Evolutionary conservation across 257 asterid genomes (phyloP).

Genomic region (Solanum bulbocastanum): DNA sequence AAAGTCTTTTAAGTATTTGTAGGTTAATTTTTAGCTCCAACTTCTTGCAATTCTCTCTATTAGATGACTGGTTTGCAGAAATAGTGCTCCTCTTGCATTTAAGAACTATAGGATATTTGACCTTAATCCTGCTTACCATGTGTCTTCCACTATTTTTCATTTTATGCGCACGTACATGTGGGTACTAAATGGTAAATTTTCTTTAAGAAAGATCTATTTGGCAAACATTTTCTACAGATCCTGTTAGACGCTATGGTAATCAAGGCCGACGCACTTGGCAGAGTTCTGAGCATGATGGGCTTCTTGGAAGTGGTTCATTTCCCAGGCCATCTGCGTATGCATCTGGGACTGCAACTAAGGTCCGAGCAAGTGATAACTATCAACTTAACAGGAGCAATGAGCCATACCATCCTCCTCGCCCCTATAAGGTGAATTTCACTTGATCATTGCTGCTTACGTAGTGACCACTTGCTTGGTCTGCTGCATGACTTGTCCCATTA

Average conservation of each 20-base stretch:
- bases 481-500: neutral
- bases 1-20: neutral
- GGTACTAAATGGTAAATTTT: neutral
- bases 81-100: neutral
- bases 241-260: constrained; percentile 53
- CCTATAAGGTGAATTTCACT: constrained; percentile 61
- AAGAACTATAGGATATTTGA: neutral
- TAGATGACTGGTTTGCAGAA: neutral
- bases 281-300: constrained; percentile 88
- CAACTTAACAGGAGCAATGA: constrained; percentile 69
- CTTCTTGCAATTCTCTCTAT: neutral
- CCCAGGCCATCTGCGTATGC: constrained; percentile 70
- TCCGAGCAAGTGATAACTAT: constrained; percentile 41
- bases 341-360: constrained; percentile 56
- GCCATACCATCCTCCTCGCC: constrained; percentile 97
- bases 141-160: neutral
- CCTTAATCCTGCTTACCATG: neutral
- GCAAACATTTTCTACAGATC: constrained; percentile 29
- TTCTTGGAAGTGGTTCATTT: constrained; percentile 96
- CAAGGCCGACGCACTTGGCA: constrained; percentile 76
- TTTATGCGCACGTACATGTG: neutral
- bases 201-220: neutral
- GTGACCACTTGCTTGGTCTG: neutral
- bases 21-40: neutral
- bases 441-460: neutral